These are phyloP conservation scores for Alternaria sp. DNA, from an alignment of 2,329 filamentous ascomycete genomes.

Conservation along the genomic window DNA sequence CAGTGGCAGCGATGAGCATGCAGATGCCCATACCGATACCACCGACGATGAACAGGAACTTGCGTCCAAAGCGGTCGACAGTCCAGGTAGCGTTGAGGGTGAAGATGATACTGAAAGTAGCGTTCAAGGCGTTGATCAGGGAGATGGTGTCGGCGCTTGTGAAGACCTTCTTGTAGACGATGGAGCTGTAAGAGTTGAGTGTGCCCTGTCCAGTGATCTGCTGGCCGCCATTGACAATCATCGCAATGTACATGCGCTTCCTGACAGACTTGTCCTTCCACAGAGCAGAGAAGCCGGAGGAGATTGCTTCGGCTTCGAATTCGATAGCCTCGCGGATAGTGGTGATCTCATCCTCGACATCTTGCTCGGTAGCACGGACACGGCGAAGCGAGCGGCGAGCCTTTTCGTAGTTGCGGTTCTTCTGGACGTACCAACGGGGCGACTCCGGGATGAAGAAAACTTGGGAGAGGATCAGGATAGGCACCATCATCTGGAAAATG, in stretches of 20 bases:
- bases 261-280: conserved; percentile 74
- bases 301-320: conserved; percentile 74
- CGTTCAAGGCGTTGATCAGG: conserved; percentile 77
- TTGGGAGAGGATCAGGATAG: conserved; percentile 65
- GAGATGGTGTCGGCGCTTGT: conserved; percentile 62
- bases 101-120: conserved; percentile 74
- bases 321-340: conserved; percentile 72
- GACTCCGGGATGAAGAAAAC: conserved; percentile 70
- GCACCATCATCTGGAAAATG: conserved; percentile 75
- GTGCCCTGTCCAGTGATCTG: conserved; percentile 76
- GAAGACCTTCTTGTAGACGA: conserved; percentile 76
- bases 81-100: conserved; percentile 77
- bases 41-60: conserved; percentile 72
- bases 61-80: conserved; percentile 73
- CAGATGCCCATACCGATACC: conserved; percentile 72
- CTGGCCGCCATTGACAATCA: conserved; percentile 73
- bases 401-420: conserved; percentile 64
- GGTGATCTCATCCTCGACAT: conserved; percentile 71
- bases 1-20: conserved; percentile 70
- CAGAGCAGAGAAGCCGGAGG: conserved; percentile 67
- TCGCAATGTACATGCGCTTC: conserved; percentile 69
- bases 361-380: conserved; percentile 69
- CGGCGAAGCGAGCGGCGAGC: conserved; percentile 64
- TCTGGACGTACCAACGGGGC: conserved; percentile 72
- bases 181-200: conserved; percentile 75